phyloP scores from a whole-genome alignment of 139 green algal genomes.

The Pleodorina starrii region DNA sequence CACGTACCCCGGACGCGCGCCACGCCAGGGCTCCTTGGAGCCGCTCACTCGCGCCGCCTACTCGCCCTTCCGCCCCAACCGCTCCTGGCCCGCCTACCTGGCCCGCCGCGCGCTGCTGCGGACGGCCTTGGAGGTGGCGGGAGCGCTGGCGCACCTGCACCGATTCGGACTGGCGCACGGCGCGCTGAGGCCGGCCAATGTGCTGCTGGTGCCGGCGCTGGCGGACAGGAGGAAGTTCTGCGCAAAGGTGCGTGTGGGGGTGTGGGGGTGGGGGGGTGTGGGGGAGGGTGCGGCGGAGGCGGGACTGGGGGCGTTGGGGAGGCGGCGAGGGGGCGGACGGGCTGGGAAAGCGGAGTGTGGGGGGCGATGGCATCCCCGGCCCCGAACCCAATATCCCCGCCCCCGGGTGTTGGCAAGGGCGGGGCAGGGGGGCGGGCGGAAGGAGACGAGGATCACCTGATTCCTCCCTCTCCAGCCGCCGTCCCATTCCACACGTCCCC shows the following conservation, averaged over 20 bases:
- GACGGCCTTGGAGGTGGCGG: slow-evolving; percentile 13
- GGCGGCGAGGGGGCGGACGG: too few species aligned
- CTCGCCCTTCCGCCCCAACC: slow-evolving; percentile 42
- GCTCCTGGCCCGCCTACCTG: slow-evolving; percentile 46
- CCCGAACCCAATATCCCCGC: too few species aligned
- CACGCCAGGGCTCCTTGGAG: slow-evolving; percentile 12
- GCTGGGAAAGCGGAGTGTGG: too few species aligned
- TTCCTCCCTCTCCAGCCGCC: too few species aligned
- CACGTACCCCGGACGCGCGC: too few species aligned
- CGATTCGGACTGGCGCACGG: slow-evolving; percentile 3
- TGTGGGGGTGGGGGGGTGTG: neutral
- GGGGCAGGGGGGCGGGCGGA: too few species aligned
- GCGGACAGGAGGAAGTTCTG: slow-evolving; percentile 25
- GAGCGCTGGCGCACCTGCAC: slow-evolving; percentile 30
- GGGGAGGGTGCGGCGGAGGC: too few species aligned
- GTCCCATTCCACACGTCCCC: too few species aligned
- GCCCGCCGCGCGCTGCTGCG: slow-evolving; percentile 42
- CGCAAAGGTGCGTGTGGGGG: neutral
- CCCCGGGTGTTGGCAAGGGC: too few species aligned
- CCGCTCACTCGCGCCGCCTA: neutral
- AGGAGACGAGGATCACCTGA: too few species aligned
- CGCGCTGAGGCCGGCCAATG: slow-evolving; percentile 7
- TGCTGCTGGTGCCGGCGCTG: neutral
- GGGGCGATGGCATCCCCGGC: too few species aligned
- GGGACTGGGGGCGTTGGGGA: too few species aligned